Conservation (phyloP, 352 stramenopile species). For the Stephanocyclus meneghinianus region DNA sequence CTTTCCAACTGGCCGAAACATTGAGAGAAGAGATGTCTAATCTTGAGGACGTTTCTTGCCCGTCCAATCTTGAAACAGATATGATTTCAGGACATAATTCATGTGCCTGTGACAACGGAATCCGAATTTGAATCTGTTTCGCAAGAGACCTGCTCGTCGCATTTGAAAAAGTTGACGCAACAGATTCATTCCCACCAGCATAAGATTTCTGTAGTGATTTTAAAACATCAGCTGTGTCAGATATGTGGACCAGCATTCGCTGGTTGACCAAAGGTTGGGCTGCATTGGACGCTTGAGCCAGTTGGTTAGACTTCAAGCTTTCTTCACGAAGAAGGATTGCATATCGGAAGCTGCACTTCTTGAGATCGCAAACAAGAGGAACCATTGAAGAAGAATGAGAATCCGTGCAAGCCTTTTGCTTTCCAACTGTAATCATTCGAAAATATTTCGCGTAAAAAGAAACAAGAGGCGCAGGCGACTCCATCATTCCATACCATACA, state of each 20-base stretch:
- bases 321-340: constrained; percentile 60
- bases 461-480: constrained; percentile 40
- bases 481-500: constrained; percentile 71
- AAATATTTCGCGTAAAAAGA: constrained; percentile 61
- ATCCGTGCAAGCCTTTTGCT: not conserved
- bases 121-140: constrained; percentile 13
- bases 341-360: constrained; percentile 73
- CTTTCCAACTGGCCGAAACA: constrained; percentile 35
- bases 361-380: constrained; percentile 71
- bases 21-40: constrained; percentile 16
- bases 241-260: constrained; percentile 42
- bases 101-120: not conserved
- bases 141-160: constrained; percentile 1
- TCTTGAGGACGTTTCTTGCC: constrained; percentile 18
- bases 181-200: not conserved
- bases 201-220: not conserved
- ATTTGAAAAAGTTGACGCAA: constrained; percentile 18
- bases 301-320: constrained; percentile 29
- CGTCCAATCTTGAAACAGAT: constrained; percentile 9
- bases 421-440: constrained; percentile 54
- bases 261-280: constrained; percentile 7
- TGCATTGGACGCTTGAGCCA: constrained; percentile 3
- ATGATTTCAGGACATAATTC: constrained; percentile 19
- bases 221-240: constrained; percentile 16
- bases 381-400: not conserved